Conservation (phyloP, 179 eudicot species). For the Patellifolia procumbens region DNA sequence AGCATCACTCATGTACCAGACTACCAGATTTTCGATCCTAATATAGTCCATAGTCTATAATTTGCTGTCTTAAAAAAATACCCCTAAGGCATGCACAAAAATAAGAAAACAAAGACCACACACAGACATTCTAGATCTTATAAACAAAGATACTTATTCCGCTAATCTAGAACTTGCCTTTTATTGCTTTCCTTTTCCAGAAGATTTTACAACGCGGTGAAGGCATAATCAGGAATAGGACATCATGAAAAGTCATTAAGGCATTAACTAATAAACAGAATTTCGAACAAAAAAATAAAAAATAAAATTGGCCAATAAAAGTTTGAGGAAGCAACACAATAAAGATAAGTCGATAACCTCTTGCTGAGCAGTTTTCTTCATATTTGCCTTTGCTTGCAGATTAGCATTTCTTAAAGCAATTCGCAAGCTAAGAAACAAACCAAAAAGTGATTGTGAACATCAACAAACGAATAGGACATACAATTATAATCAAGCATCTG, state of each 20-base stretch:
- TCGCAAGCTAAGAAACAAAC: slow-evolving; percentile 54
- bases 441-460: neutral
- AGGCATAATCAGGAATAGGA: neutral
- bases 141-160: no score
- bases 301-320: neutral
- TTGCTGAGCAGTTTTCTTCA: slow-evolving; percentile 69
- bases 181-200: no score
- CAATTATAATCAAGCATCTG: neutral
- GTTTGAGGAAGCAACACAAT: no score
- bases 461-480: neutral
- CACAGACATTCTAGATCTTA: no score
- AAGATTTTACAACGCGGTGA: neutral
- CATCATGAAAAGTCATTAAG: neutral
- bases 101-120: neutral
- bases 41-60: neutral
- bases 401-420: slow-evolving; percentile 74
- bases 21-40: neutral
- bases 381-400: slow-evolving; percentile 83
- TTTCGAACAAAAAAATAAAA: neutral
- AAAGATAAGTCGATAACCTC: slow-evolving; percentile 49
- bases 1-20: neutral
- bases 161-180: no score
- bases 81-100: neutral
- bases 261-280: neutral
- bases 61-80: neutral